Evolutionary conservation across 257 asterid genomes (phyloP), one percentile per base, ranked within the genome.

Genomic region (Solanum etuberosum): DNA sequence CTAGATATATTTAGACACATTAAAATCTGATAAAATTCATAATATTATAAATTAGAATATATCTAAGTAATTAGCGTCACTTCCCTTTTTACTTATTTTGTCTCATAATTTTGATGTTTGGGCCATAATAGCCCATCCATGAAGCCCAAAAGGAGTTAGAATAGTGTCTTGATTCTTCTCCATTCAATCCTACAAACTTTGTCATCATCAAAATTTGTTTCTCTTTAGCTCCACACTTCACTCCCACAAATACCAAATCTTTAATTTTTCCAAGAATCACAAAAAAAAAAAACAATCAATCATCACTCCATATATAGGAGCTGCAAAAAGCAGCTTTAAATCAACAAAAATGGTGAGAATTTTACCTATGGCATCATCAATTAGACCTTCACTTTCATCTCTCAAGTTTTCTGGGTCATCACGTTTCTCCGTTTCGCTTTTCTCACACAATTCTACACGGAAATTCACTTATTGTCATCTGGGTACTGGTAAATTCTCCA

Each of bases 351-450:
- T 94, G 98, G 97, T 93, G 90, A 91, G 96, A 91, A 91, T 95
- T 88, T 88, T 92, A 86, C 98, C 98, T 65, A 93, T 97, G 99
- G 98, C 98, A 37, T 92, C 98, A 5, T 90, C 98, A 37, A 93
- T 96, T 83, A 90, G 91, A 87, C 98, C 98, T 88, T 94, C 99
- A 76, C 93, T 96, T 67, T 91, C 95, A 42, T 93, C 99, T 29
- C 86, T 92, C 84, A 89, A 93, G 85, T 89, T 90, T 80, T 89
- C 95, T 18, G 89, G 90, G 42, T 46, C 77, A 71, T 83, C 95
- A 76, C 92, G 94, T 46, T 92, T 91, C 80, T 91, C 87, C 12
- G 76, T 90, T 59, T 87, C 92, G 67, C 90, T 88, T 54, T 85
- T 91, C 65, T 84, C 89, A 35, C 86, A 88, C 51, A 90, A 78